Evolutionary conservation across 2,329 filamentous ascomycete genomes (phyloP).

Genomic region (Calonectria hawksworthii): DNA sequence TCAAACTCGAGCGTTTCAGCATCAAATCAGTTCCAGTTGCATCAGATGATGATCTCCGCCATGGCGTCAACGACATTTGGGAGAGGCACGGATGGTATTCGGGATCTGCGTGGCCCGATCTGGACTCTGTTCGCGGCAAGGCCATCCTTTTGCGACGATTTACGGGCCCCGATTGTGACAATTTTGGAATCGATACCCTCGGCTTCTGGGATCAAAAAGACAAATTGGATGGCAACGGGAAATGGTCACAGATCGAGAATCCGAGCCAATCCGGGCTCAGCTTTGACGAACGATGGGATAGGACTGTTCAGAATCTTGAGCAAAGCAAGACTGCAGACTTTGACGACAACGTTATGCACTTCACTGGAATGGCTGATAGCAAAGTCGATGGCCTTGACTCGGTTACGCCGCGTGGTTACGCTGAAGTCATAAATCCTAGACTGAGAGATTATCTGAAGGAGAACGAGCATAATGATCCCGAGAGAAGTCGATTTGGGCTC

Average conservation of each 20-base stretch:
- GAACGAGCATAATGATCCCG: neutral
- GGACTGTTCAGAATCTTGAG: neutral
- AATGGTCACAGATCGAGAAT: neutral
- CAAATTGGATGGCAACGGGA: neutral
- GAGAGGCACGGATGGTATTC: neutral
- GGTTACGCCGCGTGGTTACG: neutral
- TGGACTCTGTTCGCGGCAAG: neutral
- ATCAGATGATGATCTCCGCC: neutral
- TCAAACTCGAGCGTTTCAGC: neutral
- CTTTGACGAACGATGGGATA: neutral
- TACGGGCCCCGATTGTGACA: neutral
- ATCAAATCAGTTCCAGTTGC: neutral
- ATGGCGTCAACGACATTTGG: neutral
- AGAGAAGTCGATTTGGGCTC: neutral
- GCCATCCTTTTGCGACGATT: neutral
- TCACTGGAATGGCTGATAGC: neutral
- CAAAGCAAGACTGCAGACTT: neutral
- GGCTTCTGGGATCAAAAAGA: neutral
- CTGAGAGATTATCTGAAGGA: neutral
- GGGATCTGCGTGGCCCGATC: neutral
- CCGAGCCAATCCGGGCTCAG: neutral
- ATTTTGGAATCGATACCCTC: neutral
- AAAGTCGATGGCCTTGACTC: neutral
- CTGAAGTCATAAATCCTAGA: neutral
- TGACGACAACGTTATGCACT: neutral